Evolutionary conservation across 2,329 filamentous ascomycete species (phyloP).

Genomic region (Fusarium liriodendri): DNA sequence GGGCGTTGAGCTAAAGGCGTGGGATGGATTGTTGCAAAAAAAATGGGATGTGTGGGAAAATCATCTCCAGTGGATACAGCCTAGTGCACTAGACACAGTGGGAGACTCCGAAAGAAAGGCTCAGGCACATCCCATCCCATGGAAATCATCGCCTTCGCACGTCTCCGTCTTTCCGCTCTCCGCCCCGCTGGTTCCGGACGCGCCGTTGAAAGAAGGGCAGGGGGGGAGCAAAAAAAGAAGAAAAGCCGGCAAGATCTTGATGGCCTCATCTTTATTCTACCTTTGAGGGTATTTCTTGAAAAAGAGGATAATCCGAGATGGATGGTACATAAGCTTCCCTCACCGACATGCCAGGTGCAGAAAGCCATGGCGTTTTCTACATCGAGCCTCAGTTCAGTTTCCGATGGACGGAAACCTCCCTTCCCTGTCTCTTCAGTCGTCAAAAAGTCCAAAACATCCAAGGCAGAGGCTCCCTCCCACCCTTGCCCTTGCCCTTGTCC

Average conservation of each 20-base stretch:
- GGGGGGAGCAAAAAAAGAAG: not conserved
- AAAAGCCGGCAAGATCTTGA: not conserved
- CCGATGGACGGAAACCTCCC: conserved; percentile 10
- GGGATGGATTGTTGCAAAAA: conserved; percentile 22
- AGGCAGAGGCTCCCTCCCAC: conserved; percentile 24
- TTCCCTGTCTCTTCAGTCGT: conserved; percentile 5
- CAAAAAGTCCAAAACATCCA: conserved; percentile 25
- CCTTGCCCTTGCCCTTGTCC: conserved; percentile 22
- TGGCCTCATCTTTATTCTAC: not conserved
- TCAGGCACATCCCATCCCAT: not conserved
- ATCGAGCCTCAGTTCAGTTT: conserved; percentile 17
- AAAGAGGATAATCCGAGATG: not conserved
- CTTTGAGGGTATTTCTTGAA: not conserved
- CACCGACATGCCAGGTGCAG: conserved; percentile 25
- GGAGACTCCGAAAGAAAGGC: not conserved
- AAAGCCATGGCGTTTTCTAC: conserved; percentile 11
- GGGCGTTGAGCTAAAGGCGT: conserved; percentile 1
- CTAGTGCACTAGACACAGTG: not conserved
- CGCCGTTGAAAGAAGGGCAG: conserved; percentile 3
- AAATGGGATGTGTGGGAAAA: conserved; percentile 17
- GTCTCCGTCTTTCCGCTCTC: conserved; percentile 17
- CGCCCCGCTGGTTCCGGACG: conserved; percentile 30
- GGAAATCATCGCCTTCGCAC: not conserved
- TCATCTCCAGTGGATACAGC: conserved; percentile 19
- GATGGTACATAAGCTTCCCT: conserved; percentile 4